Conservation (phyloP, 345 rosid species). For the Sonneratia alba region DNA sequence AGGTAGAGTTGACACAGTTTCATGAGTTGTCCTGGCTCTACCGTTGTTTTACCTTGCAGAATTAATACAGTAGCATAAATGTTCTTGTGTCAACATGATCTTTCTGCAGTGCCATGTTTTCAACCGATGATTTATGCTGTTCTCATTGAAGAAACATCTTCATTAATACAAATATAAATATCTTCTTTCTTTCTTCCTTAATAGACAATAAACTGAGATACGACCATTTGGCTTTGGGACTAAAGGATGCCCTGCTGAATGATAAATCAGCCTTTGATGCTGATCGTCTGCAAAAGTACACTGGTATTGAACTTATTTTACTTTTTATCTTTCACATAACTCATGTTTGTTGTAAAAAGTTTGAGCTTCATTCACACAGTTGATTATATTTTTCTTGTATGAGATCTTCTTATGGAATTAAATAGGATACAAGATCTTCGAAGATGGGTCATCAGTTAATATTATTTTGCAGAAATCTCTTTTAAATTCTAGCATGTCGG, state of each 20-base stretch:
- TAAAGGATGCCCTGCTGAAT: slow-evolving; percentile 52
- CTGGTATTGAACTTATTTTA: slow-evolving; percentile 28
- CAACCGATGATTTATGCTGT: background rate
- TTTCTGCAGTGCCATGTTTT: background rate
- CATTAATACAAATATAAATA: background rate
- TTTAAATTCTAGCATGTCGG: background rate
- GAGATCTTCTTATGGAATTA: background rate
- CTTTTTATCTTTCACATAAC: background rate
- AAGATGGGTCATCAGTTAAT: background rate
- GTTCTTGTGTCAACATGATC: background rate
- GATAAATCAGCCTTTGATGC: slow-evolving; percentile 68
- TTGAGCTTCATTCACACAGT: background rate
- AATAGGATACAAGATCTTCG: background rate
- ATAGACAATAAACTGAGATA: slow-evolving; percentile 55
- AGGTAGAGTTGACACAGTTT: background rate
- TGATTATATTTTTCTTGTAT: background rate
- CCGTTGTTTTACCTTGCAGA: background rate
- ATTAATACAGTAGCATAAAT: background rate
- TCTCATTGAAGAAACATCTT: background rate
- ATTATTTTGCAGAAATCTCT: background rate
- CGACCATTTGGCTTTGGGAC: slow-evolving; percentile 57
- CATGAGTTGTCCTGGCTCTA: background rate
- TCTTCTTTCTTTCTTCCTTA: background rate
- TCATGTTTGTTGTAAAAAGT: background rate
- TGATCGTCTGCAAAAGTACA: slow-evolving; percentile 52